phyloP scores from a whole-genome alignment of 768 basidiomycete species.

The Pisolithus marmoratus region DNA sequence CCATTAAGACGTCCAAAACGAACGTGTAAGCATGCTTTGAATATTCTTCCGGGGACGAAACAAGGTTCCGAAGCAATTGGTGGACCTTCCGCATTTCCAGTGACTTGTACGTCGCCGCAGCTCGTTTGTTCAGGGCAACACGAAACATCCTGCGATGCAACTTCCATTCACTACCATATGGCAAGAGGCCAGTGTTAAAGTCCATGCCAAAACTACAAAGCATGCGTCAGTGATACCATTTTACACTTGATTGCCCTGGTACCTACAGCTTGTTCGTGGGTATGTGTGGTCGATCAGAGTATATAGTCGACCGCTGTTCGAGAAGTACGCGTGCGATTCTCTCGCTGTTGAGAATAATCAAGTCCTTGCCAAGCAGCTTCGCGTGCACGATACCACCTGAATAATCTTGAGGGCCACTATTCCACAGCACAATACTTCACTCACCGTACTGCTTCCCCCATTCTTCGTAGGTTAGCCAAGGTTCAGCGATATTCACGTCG shows the following conservation, averaged over 20 bases:
- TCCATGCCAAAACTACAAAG: constrained; percentile 23
- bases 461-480: constrained; percentile 28
- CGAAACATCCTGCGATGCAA: constrained; percentile 26
- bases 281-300: constrained; percentile 23
- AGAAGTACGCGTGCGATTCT: constrained; percentile 19
- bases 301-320: constrained; percentile 21
- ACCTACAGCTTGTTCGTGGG: constrained; percentile 16
- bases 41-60: constrained; percentile 14
- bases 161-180: constrained; percentile 26
- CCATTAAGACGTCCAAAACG: constrained; percentile 9
- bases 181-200: constrained; percentile 23
- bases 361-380: constrained; percentile 23
- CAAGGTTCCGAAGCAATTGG: constrained; percentile 19
- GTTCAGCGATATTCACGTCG: constrained; percentile 18
- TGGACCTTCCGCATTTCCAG: constrained; percentile 13
- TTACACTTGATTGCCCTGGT: neutral
- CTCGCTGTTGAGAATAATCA: constrained; percentile 20
- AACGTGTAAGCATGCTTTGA: constrained; percentile 15
- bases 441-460: constrained; percentile 30
- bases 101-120: constrained; percentile 7
- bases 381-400: constrained; percentile 21
- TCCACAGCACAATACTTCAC: neutral
- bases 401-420: neutral
- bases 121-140: constrained; percentile 13
- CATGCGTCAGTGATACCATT: neutral